Percentiles rank a stretch among this genome's conserved stretches.
Conservation (phyloP, 768 basidiomycete species). For the Rhodocollybia butyracea region DNA sequence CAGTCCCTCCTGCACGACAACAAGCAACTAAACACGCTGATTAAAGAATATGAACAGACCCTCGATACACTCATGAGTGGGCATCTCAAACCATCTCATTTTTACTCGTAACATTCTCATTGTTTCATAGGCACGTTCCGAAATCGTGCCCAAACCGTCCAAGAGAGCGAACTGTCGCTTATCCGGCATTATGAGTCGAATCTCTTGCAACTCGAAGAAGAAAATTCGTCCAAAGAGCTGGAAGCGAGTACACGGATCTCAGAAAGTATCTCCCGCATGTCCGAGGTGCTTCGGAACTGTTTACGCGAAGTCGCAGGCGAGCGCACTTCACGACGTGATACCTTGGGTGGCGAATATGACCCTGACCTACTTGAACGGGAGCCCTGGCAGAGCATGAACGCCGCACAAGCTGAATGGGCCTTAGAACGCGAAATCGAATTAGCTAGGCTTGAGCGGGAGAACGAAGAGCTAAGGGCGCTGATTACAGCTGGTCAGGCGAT, state of each 20-base stretch:
- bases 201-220: conserved; percentile 73
- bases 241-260: conserved; percentile 63
- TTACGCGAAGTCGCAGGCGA: conserved; percentile 73
- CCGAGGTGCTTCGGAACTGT: conserved; percentile 63
- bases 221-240: conserved; percentile 56
- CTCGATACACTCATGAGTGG: conserved; percentile 90
- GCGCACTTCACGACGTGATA: conserved; percentile 25
- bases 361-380: conserved; percentile 6
- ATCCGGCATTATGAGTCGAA: conserved; percentile 89
- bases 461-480: conserved; percentile 73
- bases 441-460: conserved; percentile 82
- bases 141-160: conserved; percentile 86
- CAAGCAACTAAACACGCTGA: conserved; percentile 85
- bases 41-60: conserved; percentile 97
- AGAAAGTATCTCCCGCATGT: conserved; percentile 65
- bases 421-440: conserved; percentile 92
- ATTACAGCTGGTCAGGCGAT: conserved; percentile 43
- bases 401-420: conserved; percentile 61
- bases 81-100: not conserved
- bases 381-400: conserved; percentile 33
- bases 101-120: not conserved
- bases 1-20: conserved; percentile 87
- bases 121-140: conserved; percentile 57
- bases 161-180: conserved; percentile 86
- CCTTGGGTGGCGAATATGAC: conserved; percentile 6